phyloP scores from a whole-genome alignment of 306 rosid species.

The Coriaria nepalensis region DNA sequence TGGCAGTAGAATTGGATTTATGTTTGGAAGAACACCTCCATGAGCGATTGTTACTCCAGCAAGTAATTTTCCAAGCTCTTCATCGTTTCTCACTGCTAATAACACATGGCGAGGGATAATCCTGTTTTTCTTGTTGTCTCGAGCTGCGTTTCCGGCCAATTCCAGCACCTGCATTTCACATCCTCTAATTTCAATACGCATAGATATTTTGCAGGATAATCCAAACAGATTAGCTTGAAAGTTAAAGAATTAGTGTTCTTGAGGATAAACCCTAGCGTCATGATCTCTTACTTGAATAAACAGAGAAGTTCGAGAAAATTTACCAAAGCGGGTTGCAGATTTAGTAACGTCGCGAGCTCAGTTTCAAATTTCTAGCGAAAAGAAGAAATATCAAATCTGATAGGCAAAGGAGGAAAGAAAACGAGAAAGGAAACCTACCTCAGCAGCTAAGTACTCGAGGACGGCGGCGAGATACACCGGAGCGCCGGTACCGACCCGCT shows the following conservation, averaged over 20 bases:
- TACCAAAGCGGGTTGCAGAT: no score
- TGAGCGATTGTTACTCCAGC: constrained; percentile 79
- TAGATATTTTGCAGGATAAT: no score
- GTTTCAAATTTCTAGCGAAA: not conserved
- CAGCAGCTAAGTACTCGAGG: constrained; percentile 64
- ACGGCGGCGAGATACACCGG: constrained; percentile 74
- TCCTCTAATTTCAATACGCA: not conserved
- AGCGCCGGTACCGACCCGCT: constrained; percentile 56
- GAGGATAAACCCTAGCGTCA: no score
- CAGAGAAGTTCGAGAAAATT: no score
- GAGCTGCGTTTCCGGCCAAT: constrained; percentile 86
- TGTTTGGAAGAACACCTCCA: constrained; percentile 81
- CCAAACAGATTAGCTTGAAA: no score
- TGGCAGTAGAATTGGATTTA: constrained; percentile 63
- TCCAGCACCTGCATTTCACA: constrained; percentile 48
- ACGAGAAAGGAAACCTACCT: constrained; percentile 15
- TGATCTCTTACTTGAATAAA: no score
- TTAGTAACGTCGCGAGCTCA: no score
- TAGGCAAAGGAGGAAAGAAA: not conserved
- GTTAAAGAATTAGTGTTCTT: no score
- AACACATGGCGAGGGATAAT: constrained; percentile 64
- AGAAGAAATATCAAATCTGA: constrained; percentile 3
- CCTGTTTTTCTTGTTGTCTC: constrained; percentile 77
- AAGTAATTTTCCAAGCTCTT: constrained; percentile 69
- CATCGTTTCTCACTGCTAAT: constrained; percentile 73